Evolutionary conservation across 805 yeast species (phyloP).

Genomic region (Myxozyma sirexii): DNA sequence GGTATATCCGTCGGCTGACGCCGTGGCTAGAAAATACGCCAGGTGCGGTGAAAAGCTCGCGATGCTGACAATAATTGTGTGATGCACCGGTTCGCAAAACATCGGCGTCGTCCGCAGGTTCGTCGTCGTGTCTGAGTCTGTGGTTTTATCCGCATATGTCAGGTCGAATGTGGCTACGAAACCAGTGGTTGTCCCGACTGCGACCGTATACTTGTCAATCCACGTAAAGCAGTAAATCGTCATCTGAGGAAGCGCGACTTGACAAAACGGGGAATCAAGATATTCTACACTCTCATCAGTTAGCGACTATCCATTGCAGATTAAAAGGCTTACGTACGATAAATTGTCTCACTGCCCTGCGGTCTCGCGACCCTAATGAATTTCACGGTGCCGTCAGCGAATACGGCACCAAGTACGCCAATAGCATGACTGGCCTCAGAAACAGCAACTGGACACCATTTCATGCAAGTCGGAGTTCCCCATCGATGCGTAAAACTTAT

Average conservation of each 20-base stretch:
- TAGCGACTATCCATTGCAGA: not conserved
- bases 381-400: slow-evolving; percentile 31
- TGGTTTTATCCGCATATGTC: not conserved
- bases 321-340: not conserved
- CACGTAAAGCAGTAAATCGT: slow-evolving; percentile 22
- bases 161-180: slow-evolving; percentile 26
- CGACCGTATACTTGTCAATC: slow-evolving; percentile 20
- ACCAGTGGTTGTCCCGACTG: slow-evolving; percentile 31
- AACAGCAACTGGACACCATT: slow-evolving; percentile 28
- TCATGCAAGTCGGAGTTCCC: slow-evolving; percentile 32
- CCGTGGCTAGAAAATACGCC: slow-evolving; percentile 13
- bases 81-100: slow-evolving; percentile 21
- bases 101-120: slow-evolving; percentile 8
- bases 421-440: not conserved
- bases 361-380: slow-evolving; percentile 14
- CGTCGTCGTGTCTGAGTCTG: not conserved
- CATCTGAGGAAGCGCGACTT: slow-evolving; percentile 22
- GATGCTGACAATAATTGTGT: slow-evolving; percentile 5
- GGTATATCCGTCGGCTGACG: slow-evolving; percentile 25
- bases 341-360: not conserved
- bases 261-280: slow-evolving; percentile 4
- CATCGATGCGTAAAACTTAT: slow-evolving; percentile 21
- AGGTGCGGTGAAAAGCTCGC: not conserved
- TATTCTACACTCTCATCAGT: not conserved
- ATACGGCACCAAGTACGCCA: slow-evolving; percentile 25